Base-by-base conservation (phyloP, 176 grass and related monocot species). In the Stipa capillata region DNA sequence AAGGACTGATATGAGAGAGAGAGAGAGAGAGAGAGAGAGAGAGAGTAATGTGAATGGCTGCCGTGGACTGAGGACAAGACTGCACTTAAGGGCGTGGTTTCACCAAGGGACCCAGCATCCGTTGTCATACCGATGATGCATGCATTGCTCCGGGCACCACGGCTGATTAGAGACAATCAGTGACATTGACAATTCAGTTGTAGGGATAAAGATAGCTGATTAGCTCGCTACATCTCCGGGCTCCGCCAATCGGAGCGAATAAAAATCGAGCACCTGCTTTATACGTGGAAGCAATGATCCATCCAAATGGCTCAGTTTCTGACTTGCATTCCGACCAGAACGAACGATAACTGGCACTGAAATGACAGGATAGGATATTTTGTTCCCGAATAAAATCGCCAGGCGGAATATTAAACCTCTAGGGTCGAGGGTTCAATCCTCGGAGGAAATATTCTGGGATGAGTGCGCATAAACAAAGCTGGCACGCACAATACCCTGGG, bases 351-450 rank as follows among this genome's bases (percentile, higher is more conserved):
- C 1, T 6, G 27, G 36, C 47, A 31, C 7, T 9, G 71, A 83
- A 40, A 18, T 61, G 41, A 60, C 53, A 78, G 7, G 83, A 0
- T 7, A 14, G 10, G 4, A 71, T 78, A 70, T 49, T 48, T 69
- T 21, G 41, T 32, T 21, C n/a, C 11, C 3, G 83, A 62, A 72
- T 45, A 69, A 84, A 69, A 84, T 84, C 73, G 42, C 21, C 15
- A 37, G 9, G 29, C 55, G 51, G 39, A 59, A 77, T 84, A 77
- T 49, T n/a, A 37, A 79, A 65, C 16, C 24, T 8, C 50, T 31
- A 51, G 24, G 60, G 4, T 35, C 17, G 0, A 63, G 17, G 32
- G 60, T 6, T 73, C 18, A 13, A 20, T 35, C 17, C 8, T 25
- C 1, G 2, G 8, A 3, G 31, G 29, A 50, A 25, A 13, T 37